A percentile compares a stretch with the other conserved stretches of the same genome.
Conservation (phyloP, 345 rosid species). For the Populus alba region DNA sequence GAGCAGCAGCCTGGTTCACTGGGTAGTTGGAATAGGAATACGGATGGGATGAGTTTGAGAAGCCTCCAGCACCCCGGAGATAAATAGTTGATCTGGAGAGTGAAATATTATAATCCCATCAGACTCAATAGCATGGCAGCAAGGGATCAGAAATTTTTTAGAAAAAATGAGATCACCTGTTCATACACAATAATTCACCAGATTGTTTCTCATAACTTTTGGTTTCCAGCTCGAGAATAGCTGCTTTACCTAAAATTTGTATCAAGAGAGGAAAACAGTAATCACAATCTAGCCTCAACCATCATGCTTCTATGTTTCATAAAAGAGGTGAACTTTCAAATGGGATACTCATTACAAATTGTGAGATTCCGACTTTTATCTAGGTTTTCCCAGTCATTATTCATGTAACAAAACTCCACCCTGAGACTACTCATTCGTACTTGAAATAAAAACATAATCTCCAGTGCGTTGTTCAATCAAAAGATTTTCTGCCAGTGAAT, state of each 20-base stretch:
- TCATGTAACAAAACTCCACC: neutral
- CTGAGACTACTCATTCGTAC: neutral
- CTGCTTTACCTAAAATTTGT: slow-evolving; percentile 72
- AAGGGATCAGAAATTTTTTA: slow-evolving; percentile 9
- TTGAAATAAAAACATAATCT: too few species aligned
- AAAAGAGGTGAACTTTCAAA: neutral
- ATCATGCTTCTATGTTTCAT: neutral
- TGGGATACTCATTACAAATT: neutral
- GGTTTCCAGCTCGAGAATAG: slow-evolving; percentile 73
- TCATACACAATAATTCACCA: slow-evolving; percentile 72
- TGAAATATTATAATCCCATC: slow-evolving; percentile 11
- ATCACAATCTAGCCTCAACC: neutral
- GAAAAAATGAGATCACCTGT: slow-evolving; percentile 46
- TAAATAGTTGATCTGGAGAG: slow-evolving; percentile 52
- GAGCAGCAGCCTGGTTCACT: slow-evolving; percentile 48
- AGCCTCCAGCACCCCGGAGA: slow-evolving; percentile 91
- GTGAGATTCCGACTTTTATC: neutral
- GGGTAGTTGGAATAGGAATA: slow-evolving; percentile 74
- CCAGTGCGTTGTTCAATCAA: neutral
- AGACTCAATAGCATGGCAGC: slow-evolving; percentile 4
- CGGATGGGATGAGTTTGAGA: slow-evolving; percentile 66
- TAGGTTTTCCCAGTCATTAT: neutral
- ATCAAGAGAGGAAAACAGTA: slow-evolving; percentile 1
- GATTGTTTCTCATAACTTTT: slow-evolving; percentile 67
- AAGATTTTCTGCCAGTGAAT: neutral